These are phyloP conservation scores for Arctium lappa DNA, from an alignment of 129 eudicot genomes.

Conservation along the genomic window DNA sequence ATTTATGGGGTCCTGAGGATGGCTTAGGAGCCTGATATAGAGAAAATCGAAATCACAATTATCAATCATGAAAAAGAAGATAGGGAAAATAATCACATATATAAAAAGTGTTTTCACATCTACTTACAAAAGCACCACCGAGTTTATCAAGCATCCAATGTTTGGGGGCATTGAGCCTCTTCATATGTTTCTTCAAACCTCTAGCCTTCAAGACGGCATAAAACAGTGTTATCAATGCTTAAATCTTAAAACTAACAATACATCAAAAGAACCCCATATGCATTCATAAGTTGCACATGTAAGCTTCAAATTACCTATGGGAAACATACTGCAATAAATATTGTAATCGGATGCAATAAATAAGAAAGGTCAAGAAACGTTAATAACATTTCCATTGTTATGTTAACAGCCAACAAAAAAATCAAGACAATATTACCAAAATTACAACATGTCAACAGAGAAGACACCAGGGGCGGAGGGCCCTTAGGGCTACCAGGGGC, in stretches of 20 bases:
- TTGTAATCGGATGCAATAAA: too few relatives aligned
- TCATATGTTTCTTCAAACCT: slow-evolving; percentile 44
- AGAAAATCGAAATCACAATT: not conserved
- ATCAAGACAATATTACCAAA: not conserved
- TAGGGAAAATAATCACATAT: not conserved
- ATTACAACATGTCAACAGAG: not conserved
- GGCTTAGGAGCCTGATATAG: slow-evolving; percentile 52
- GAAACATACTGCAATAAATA: not conserved
- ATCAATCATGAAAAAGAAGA: not conserved
- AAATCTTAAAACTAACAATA: not conserved
- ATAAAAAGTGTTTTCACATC: not conserved
- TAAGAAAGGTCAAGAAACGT: not conserved
- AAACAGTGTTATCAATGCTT: not conserved
- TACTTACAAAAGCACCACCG: slow-evolving; percentile 62
- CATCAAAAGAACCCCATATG: not conserved
- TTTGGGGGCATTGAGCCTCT: slow-evolving; percentile 44
- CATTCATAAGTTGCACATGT: not conserved
- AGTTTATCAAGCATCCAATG: slow-evolving; percentile 69
- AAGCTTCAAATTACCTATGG: not conserved
- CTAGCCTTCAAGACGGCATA: slow-evolving; percentile 32
- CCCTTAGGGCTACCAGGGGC: too few relatives aligned
- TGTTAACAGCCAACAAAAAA: not conserved
- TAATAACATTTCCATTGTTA: not conserved
- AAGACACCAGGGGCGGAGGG: not conserved
- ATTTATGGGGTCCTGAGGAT: slow-evolving; percentile 62